phyloP scores from a whole-genome alignment of 2,329 filamentous ascomycete genomes.

The Cylindrodendrum hubeiense region DNA sequence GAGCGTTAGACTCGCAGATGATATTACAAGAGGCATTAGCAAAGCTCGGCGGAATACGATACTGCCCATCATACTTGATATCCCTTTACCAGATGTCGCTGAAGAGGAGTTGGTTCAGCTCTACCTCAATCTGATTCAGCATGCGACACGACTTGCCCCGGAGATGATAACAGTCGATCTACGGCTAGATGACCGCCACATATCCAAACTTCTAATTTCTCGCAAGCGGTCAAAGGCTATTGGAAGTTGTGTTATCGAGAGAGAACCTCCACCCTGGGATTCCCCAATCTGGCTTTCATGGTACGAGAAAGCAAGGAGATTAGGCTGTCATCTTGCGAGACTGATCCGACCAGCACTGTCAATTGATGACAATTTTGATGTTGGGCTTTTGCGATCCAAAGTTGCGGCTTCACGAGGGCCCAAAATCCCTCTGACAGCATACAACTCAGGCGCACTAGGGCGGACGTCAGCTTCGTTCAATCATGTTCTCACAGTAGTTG shows the following conservation, averaged over 20 bases:
- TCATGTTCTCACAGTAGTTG: slow-evolving; percentile 40
- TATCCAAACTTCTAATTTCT: slow-evolving; percentile 62
- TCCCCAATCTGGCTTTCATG: slow-evolving; percentile 65
- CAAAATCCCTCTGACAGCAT: slow-evolving; percentile 69
- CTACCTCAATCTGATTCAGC: slow-evolving; percentile 69
- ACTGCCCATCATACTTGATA: slow-evolving; percentile 68
- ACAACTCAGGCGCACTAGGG: slow-evolving; percentile 73
- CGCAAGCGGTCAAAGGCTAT: slow-evolving; percentile 72
- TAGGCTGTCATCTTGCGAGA: slow-evolving; percentile 73
- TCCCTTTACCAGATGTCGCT: slow-evolving; percentile 48
- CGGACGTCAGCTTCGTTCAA: slow-evolving; percentile 77
- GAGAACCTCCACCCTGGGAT: slow-evolving; percentile 65
- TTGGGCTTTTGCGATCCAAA: slow-evolving; percentile 65
- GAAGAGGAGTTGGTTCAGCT: slow-evolving; percentile 35
- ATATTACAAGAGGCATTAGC: slow-evolving; percentile 69
- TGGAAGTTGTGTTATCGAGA: slow-evolving; percentile 61
- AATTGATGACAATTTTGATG: slow-evolving; percentile 71
- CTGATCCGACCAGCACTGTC: slow-evolving; percentile 68
- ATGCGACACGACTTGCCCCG: slow-evolving; percentile 71
- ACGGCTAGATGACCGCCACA: slow-evolving; percentile 62
- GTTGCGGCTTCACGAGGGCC: slow-evolving; percentile 54
- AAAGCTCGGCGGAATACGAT: slow-evolving; percentile 73
- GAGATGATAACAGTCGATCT: slow-evolving; percentile 75
- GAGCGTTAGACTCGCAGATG: slow-evolving; percentile 53
- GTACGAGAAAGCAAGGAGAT: slow-evolving; percentile 67